phyloP scores from a whole-genome alignment of 176 grass and related monocot species.

The Oryza brachyantha region DNA sequence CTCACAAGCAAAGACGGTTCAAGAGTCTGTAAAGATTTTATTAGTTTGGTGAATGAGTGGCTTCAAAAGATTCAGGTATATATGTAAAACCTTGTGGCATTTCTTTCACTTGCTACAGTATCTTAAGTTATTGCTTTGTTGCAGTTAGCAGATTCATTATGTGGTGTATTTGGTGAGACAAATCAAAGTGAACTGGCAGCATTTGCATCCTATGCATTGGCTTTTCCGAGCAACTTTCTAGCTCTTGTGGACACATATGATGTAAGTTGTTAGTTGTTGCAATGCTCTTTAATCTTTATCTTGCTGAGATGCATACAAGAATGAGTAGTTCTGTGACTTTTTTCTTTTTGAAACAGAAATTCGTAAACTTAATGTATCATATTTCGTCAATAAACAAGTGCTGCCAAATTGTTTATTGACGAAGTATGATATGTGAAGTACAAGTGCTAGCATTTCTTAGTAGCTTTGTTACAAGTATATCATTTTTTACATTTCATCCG shows the following conservation, averaged over 20 bases:
- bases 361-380: constrained; percentile 1
- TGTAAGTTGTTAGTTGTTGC: constrained; percentile 56
- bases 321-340: neutral
- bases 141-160: constrained; percentile 59
- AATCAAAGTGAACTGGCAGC: constrained; percentile 97
- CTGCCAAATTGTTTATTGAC: too few species aligned
- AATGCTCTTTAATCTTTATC: constrained; percentile 8
- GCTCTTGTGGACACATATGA: constrained; percentile 98
- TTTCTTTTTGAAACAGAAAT: neutral
- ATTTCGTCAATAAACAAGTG: neutral
- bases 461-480: neutral
- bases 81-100: constrained; percentile 5
- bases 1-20: constrained; percentile 71
- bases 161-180: constrained; percentile 70
- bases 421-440: too few species aligned
- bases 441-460: neutral
- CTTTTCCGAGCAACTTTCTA: constrained; percentile 91
- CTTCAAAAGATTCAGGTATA: constrained; percentile 83
- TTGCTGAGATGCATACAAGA: constrained; percentile 20
- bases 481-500: neutral
- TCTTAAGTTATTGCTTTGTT: constrained; percentile 31
- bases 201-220: constrained; percentile 92
- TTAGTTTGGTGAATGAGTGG: constrained; percentile 69
- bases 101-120: constrained; percentile 14
- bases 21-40: constrained; percentile 68